Evolutionary conservation across 345 rosid species (phyloP).

Genomic region (Firmiana major): DNA sequence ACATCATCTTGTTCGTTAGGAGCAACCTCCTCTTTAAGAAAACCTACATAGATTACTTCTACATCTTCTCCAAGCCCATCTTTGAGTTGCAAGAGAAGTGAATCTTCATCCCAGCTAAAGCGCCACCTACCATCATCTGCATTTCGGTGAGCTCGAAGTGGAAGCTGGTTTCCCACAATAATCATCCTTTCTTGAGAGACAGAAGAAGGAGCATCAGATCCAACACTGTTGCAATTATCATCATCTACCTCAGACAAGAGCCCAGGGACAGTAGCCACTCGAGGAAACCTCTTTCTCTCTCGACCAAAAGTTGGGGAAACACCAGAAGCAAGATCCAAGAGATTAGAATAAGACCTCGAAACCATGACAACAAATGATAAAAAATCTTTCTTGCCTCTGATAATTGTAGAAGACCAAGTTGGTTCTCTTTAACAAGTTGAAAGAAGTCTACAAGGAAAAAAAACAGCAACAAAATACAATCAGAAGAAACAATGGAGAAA

Average conservation of each 20-base stretch:
- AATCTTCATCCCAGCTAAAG: conserved; percentile 93
- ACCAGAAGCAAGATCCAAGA: conserved; percentile 85
- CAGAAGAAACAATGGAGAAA: neutral
- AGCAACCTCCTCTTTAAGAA: conserved; percentile 69
- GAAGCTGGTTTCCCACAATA: conserved; percentile 92
- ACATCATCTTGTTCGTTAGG: conserved; percentile 72
- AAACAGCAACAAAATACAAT: neutral
- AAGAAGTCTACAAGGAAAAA: conserved; percentile 17
- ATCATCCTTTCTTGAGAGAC: conserved; percentile 74
- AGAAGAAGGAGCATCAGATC: conserved; percentile 87
- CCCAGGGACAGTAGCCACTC: conserved; percentile 91
- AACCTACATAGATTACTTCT: conserved; percentile 89
- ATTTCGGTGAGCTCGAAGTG: conserved; percentile 57
- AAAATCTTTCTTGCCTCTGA: conserved; percentile 11
- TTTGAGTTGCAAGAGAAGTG: conserved; percentile 88
- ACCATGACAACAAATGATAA: conserved; percentile 38
- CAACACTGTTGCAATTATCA: conserved; percentile 62
- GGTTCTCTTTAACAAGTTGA: conserved; percentile 7
- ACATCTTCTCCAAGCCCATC: conserved; percentile 87
- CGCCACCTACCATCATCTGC: conserved; percentile 43
- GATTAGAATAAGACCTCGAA: conserved; percentile 92
- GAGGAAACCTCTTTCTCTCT: conserved; percentile 74
- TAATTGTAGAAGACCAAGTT: conserved; percentile 6
- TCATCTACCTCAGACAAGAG: conserved; percentile 78
- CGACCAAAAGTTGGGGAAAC: conserved; percentile 48